Percentiles rank a stretch among this genome's conserved stretches.
phyloP scores from a whole-genome alignment of 1,139 yeast species.

The Candida anutae region DNA sequence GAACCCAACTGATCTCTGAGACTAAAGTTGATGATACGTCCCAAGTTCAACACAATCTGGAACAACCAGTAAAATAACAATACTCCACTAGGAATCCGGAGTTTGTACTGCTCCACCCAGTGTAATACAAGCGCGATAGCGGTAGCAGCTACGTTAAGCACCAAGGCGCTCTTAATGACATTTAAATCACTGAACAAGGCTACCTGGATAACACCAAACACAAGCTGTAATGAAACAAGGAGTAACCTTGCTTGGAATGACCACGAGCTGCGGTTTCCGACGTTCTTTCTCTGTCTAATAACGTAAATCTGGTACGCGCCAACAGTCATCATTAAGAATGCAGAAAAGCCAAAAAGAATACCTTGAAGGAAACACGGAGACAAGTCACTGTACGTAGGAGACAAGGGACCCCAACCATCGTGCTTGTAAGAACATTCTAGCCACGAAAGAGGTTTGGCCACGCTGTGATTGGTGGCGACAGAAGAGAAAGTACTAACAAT shows the following conservation, averaged over 20 bases:
- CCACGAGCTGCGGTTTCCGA: constrained; percentile 32
- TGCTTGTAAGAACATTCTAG: constrained; percentile 5
- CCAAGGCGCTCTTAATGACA: constrained; percentile 35
- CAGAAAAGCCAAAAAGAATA: constrained; percentile 42
- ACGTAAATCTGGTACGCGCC: constrained; percentile 42
- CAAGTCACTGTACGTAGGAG: constrained; percentile 53
- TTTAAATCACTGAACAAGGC: constrained; percentile 25
- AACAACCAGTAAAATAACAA: constrained; percentile 75
- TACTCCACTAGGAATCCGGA: constrained; percentile 59
- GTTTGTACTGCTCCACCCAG: constrained; percentile 64
- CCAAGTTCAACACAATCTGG: constrained; percentile 33
- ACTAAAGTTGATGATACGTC: constrained; percentile 34
- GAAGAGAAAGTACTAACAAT: too few relatives aligned
- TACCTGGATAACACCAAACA: constrained; percentile 20
- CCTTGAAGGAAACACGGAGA: constrained; percentile 85
- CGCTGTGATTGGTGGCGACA: too few relatives aligned
- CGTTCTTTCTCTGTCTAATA: constrained; percentile 25
- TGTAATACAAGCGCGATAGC: constrained; percentile 51
- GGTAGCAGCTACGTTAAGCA: constrained; percentile 33
- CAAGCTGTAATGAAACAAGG: constrained; percentile 34
- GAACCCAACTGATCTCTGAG: constrained; percentile 38
- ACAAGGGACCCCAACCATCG: constrained; percentile 75
- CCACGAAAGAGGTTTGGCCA: too few relatives aligned
- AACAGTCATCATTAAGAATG: constrained; percentile 44
- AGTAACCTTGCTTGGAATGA: constrained; percentile 36